A percentile compares a stretch with the other conserved stretches of the same genome.
These are phyloP conservation scores for Trametes gibbosa DNA, from an alignment of 768 basidiomycete genomes.

Conservation along the genomic window DNA sequence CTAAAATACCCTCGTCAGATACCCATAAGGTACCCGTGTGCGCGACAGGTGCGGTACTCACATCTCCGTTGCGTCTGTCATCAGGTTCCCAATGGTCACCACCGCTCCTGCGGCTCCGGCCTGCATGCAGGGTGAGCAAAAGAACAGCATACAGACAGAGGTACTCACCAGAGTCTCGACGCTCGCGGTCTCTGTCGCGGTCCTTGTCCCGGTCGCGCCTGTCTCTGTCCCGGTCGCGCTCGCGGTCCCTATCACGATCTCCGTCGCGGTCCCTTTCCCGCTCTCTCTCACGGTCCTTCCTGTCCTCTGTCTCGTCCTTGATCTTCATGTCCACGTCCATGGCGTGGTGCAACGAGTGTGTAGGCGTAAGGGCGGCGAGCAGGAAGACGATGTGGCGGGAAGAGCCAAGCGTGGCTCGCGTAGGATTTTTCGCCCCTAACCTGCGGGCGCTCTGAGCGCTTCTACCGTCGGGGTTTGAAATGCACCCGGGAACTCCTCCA, in stretches of 20 bases:
- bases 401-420: constrained; percentile 12
- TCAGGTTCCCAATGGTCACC: constrained; percentile 85
- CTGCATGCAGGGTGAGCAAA: constrained; percentile 32
- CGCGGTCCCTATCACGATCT: constrained; percentile 35
- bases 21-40: constrained; percentile 5
- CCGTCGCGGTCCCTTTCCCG: constrained; percentile 48
- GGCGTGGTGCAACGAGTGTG: background rate
- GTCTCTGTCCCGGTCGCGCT: constrained; percentile 36
- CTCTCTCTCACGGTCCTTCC: constrained; percentile 44
- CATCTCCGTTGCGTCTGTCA: constrained; percentile 71
- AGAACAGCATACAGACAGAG: background rate
- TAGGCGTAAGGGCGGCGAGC: too few relatives aligned
- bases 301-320: constrained; percentile 73
- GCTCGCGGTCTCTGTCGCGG: constrained; percentile 41
- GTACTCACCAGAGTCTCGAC: constrained; percentile 57
- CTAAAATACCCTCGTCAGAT: constrained; percentile 7
- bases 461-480: constrained; percentile 7
- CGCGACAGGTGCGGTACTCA: constrained; percentile 35
- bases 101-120: constrained; percentile 40
- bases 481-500: too few relatives aligned
- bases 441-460: background rate
- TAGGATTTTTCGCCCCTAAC: constrained; percentile 8
- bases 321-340: constrained; percentile 85
- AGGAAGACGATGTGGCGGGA: constrained; percentile 8
- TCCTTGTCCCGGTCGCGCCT: constrained; percentile 27